Conservation (phyloP, 768 basidiomycete genomes). For the Leucocoprinus sp. region DNA sequence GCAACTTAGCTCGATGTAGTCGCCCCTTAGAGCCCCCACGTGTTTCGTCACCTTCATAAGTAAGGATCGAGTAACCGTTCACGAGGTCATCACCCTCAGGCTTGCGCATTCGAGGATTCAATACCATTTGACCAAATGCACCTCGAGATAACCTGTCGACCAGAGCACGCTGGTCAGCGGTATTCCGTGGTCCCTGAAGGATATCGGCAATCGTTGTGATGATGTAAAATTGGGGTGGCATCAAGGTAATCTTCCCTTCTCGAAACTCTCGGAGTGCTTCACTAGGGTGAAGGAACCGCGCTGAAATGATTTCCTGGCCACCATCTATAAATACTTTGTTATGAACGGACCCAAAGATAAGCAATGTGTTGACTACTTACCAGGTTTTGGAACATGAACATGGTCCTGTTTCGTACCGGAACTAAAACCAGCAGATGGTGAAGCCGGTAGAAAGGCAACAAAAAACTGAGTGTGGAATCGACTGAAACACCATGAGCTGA, state of each 20-base stretch:
- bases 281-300: constrained; percentile 54
- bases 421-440: constrained; percentile 38
- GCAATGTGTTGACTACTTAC: constrained; percentile 18
- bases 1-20: constrained; percentile 49
- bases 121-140: constrained; percentile 51
- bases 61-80: constrained; percentile 41
- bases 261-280: constrained; percentile 45
- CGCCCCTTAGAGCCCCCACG: constrained; percentile 53
- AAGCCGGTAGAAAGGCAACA: constrained; percentile 47
- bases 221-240: constrained; percentile 74
- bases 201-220: constrained; percentile 51
- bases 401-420: constrained; percentile 48
- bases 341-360: background rate
- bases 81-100: constrained; percentile 27
- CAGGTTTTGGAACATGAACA: constrained; percentile 53
- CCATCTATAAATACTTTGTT: constrained; percentile 33
- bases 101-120: constrained; percentile 36
- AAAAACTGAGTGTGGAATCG: constrained; percentile 70
- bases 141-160: constrained; percentile 42
- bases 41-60: constrained; percentile 66
- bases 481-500: constrained; percentile 26
- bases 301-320: constrained; percentile 59
- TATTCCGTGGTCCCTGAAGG: constrained; percentile 33
- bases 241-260: constrained; percentile 43
- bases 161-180: constrained; percentile 35